Conservation (phyloP, 805 yeast species). For the Ogataea nonfermentans region DNA sequence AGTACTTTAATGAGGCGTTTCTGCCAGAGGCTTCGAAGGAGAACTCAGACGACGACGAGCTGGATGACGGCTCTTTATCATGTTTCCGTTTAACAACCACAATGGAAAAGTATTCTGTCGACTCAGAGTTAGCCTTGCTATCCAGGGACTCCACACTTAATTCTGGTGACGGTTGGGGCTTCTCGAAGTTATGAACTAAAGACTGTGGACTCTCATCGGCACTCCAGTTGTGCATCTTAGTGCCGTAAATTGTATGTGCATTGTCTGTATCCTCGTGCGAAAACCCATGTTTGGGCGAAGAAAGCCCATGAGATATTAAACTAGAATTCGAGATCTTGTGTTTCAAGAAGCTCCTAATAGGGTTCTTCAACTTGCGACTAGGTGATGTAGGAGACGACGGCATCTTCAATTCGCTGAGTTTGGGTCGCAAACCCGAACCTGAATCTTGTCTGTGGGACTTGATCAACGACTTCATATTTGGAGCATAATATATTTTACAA, state of each 20-base stretch:
- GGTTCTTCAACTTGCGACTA: slow-evolving; percentile 22
- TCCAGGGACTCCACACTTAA: neutral
- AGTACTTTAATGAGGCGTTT: slow-evolving; percentile 37
- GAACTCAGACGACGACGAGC: slow-evolving; percentile 31
- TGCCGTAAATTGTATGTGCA: slow-evolving; percentile 31
- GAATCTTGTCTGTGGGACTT: slow-evolving; percentile 30
- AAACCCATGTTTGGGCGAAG: neutral
- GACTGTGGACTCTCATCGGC: slow-evolving; percentile 22
- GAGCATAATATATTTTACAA: neutral
- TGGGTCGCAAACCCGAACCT: slow-evolving; percentile 13
- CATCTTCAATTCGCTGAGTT: slow-evolving; percentile 6
- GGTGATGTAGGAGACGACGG: slow-evolving; percentile 21
- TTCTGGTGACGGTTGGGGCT: slow-evolving; percentile 1
- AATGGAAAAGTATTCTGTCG: slow-evolving; percentile 24
- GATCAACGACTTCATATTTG: slow-evolving; percentile 32
- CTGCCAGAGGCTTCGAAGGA: slow-evolving; percentile 37
- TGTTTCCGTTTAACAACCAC: slow-evolving; percentile 19
- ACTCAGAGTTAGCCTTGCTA: slow-evolving; percentile 9
- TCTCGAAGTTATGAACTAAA: slow-evolving; percentile 9
- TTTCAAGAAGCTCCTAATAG: slow-evolving; percentile 28
- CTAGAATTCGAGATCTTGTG: slow-evolving; percentile 21
- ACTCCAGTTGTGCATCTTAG: slow-evolving; percentile 33
- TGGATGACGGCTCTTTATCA: slow-evolving; percentile 4
- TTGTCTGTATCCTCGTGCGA: no score
- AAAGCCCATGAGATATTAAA: neutral